Base-by-base conservation (phyloP, 1,284 basidiomycete genomes). In the Ustilago hordei region DNA sequence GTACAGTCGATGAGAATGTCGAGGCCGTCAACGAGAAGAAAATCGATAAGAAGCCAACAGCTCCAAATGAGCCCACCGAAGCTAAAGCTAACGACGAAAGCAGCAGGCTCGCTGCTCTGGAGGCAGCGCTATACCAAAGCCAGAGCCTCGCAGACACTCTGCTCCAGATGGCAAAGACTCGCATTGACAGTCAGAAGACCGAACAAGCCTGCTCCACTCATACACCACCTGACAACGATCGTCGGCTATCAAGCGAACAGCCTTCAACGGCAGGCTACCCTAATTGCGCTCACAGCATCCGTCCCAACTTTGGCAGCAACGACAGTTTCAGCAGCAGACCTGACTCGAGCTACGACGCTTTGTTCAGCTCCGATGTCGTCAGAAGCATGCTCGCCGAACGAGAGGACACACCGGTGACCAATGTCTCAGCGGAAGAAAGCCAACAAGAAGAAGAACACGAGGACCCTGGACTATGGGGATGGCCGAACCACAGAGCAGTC, bases 401-500 rank as follows among this genome's bases (percentile, higher is more conserved):
- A 45, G 43, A n/a, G 54, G 54, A 41, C 5, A 55, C 54, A 8
- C 54, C 54, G 12, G 8, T 23, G n/a, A 55, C 54, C 38, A n/a
- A 55, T 13, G 8, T 55, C 2, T 31, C 23, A 17, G 12, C 31
- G 31, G 48, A 32, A n/a, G 35, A 54, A 17, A 17, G 8, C 13
- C 47, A 52, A 11, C 47, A 52, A 11, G 58, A 52, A 31, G 43
- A 58, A 23, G 43, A 32, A 12, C 19, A 57, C 23, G 31, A 62
- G 19, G 53, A 55, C n/a, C 53, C 53, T 7, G 70, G 60, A 3
- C 13, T 64, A 15, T 35, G 41, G 7, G 65, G 64, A 39, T 73
- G 70, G 70, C 70, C 70, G 5, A 31, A 48, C 15, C 41, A 60
- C 11, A 73, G 70, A 23, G 70, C 70, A 3, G 58, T 73, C 39